Base-by-base conservation (phyloP, 148 eudicot species). In the Nepenthes mirabilis region DNA sequence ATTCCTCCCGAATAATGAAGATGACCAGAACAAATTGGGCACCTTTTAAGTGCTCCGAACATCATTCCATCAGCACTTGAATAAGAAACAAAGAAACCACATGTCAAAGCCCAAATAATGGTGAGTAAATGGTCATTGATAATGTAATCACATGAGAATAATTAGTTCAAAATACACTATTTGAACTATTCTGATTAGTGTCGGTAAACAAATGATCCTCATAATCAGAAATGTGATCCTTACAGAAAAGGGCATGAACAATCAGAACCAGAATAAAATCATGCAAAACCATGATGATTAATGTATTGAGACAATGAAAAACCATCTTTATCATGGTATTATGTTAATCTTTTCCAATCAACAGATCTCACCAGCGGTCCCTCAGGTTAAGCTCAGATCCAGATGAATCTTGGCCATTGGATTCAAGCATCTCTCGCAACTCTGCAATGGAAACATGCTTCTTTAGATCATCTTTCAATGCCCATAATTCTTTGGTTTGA, bases 41-140 rank as follows among this genome's bases (percentile, higher is more conserved):
- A 93, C 43, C 5, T 59, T 55, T 65, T 50, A 56, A 82, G 89
- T 34, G 86, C 85, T 71, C 99, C 99, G 71, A 93, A 93, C 64
- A 82, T 79, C 96, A 93, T 93, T 36, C 95, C 95, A 79, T 93
- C 99, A 61, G 91, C 99, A 77, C 99, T 93, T 60, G 64, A 71
- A 58, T 56, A 67, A 72, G 65, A 34, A 33, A 59, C 33, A 64
- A 1, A 65, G 43, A 40, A 14, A 68, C 49, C 52, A 2, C 37
- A 62, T 36, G 33, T 40, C 45, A 40, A 40, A 40, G 8, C 45
- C 45, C 45, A 40, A 40, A 40, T 3, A 8, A 8, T 40, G 8
- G 45, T 4, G 8, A 40, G 45, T 40, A 40, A 40, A 40, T 40
- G 8, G 8, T 0, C 45, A 40, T 40, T 8, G 8, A 40, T 8